Evolutionary conservation across 176 grass and related monocot species (phyloP).

Genomic region (Tillandsia leiboldiana): DNA sequence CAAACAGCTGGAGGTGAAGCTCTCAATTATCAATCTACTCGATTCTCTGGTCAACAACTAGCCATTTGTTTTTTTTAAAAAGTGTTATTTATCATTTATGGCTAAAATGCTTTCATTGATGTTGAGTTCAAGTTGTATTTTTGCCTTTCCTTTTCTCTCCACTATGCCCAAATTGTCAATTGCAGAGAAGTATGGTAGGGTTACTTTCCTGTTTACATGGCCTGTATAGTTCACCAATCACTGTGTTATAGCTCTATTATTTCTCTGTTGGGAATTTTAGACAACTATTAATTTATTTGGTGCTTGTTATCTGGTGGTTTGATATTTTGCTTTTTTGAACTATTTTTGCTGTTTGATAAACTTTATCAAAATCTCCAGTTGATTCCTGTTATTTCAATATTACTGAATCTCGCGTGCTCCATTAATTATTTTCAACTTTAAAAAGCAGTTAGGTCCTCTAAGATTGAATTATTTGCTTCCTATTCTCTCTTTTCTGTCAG

Average conservation of each 20-base stretch:
- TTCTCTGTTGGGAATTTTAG: too few relatives aligned
- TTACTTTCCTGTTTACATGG: too few relatives aligned
- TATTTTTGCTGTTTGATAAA: not conserved
- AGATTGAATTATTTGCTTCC: constrained; percentile 6
- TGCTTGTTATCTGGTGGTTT: not conserved
- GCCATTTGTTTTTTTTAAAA: not conserved
- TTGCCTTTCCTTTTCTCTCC: too few relatives aligned
- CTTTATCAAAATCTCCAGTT: not conserved
- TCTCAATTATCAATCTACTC: not conserved
- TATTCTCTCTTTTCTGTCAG: constrained; percentile 29
- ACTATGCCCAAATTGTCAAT: too few relatives aligned
- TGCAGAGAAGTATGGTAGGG: too few relatives aligned
- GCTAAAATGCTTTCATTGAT: not conserved
- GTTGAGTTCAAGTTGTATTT: too few relatives aligned
- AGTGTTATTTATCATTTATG: not conserved
- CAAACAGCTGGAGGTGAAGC: constrained; percentile 46
- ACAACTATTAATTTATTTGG: too few relatives aligned
- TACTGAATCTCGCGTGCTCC: not conserved
- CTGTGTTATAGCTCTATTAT: too few relatives aligned
- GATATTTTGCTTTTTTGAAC: not conserved
- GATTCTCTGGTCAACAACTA: not conserved
- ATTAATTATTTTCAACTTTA: not conserved
- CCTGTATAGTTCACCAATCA: too few relatives aligned
- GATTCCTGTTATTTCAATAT: not conserved
- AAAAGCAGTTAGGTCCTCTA: constrained; percentile 10